Evolutionary conservation across 148 eudicot genomes (phyloP), one percentile per base, ranked within the genome.

Genomic region (Rhododendron williamsianum): DNA sequence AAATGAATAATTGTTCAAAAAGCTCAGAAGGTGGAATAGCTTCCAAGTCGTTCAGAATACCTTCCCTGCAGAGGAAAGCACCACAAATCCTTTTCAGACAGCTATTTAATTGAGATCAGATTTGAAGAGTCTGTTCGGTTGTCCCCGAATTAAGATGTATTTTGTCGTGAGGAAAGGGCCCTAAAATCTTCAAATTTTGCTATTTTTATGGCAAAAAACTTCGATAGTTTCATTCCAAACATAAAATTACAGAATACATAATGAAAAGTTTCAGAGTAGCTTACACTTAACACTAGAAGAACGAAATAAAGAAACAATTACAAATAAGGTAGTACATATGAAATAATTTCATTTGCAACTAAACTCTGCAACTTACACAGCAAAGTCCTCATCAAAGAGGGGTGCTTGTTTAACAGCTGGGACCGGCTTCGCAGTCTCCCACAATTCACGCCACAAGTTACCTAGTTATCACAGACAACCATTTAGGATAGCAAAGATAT

Each of bases 391-490:
- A 27, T 97, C 96, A 85, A 92, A 95, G 63, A 95, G 93, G 35
- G 99, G 99, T 74, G 98, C 83, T 88, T 97, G 99, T 86, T 92
- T 93, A 83, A 97, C 93, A 85, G 99, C 95, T 87, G 99, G 98
- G 80, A 97, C 87, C 82, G 98, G 93, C 89, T 97, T 97, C 49
- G 99, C 91, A 72, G 98, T 92, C 87, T 92, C 98, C 99, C 99
- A 97, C 48, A 97, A 92, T 92, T 97, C 98, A 81, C 89, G 94
- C 99, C 99, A 97, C 91, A 97, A 90, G 91, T 97, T 97, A 83
- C 99, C 99, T 97, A 88, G 38, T 77, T n/a, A 86, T 56, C 84
- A 88, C 35, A 36, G 77, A 48, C 43, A 85, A 41, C 35, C 76
- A 85, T 43, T 84, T 69, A 23, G 84, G 6, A 84, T 54, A 72